Evolutionary conservation across 2,329 filamentous ascomycete genomes (phyloP).

Genomic region (Colletotrichum tofieldiae): DNA sequence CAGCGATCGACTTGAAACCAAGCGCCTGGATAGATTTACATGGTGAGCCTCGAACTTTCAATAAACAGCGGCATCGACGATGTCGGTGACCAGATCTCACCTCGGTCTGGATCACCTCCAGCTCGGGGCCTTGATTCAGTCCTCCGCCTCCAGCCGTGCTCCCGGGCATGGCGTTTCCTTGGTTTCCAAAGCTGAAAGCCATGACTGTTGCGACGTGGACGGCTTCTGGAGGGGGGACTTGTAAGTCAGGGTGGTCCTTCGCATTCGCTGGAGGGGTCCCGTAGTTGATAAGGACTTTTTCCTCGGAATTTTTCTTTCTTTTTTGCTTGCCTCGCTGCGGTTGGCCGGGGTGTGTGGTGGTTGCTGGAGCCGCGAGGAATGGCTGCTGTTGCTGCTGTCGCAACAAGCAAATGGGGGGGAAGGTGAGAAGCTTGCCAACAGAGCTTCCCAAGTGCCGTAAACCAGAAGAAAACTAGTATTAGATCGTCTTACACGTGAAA

Average conservation of each 20-base stretch:
- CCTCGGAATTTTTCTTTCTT: neutral
- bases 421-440: slow-evolving; percentile 18
- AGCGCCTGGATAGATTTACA: slow-evolving; percentile 68
- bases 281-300: slow-evolving; percentile 26
- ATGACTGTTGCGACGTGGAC: slow-evolving; percentile 64
- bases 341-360: slow-evolving; percentile 5
- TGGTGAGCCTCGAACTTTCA: slow-evolving; percentile 33
- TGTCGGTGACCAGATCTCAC: slow-evolving; percentile 61
- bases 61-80: slow-evolving; percentile 38
- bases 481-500: slow-evolving; percentile 5
- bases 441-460: slow-evolving; percentile 13
- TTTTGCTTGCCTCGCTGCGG: slow-evolving; percentile 5
- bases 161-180: slow-evolving; percentile 61
- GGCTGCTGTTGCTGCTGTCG: slow-evolving; percentile 1
- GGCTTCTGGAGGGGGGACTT: slow-evolving; percentile 46
- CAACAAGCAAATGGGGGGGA: neutral
- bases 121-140: slow-evolving; percentile 70
- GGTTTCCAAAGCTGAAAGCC: slow-evolving; percentile 75
- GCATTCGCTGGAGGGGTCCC: slow-evolving; percentile 44
- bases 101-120: slow-evolving; percentile 87
- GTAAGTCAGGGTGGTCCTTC: slow-evolving; percentile 48
- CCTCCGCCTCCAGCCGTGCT: slow-evolving; percentile 57
- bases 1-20: slow-evolving; percentile 85
- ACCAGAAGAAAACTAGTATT: neutral
- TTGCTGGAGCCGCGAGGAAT: slow-evolving; percentile 14